Evolutionary conservation across 208 protist genomes (phyloP), one percentile per base, ranked within the genome.

Genomic region (Lotmaria passim): DNA sequence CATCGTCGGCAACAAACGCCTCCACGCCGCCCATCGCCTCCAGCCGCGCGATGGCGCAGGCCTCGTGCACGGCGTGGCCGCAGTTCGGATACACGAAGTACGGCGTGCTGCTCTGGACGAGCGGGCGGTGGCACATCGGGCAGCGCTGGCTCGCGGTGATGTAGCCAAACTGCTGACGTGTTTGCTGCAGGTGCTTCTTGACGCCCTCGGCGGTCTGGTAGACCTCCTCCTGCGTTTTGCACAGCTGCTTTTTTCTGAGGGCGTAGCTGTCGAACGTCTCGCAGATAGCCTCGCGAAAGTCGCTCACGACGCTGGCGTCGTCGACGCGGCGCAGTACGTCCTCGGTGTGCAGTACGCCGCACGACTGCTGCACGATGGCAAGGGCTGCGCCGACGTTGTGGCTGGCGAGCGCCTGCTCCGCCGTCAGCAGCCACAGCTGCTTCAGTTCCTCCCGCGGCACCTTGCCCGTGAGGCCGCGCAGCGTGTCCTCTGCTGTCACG

Each of bases 231-330:
- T 98, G 97, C 28, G 93, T 75, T 19, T 68, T 59, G 59, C 96
- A 87, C 7, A 99, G 79, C 14, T 83, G 47, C 8, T 81, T 76
- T 26, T 98, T 98, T 33, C 93, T 72, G 14, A 73, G 21, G 36
- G 96, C 91, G 75, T 98, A 98, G 11, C 78, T 71, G 60, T 98
- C 87, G 7, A 99, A 81, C 26, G 88, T 87, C 17, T 81, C 74
- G 66, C 93, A 97, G 68, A 99, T 98, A 15, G 91, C 83, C 4
- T 96, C 89, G 76, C 98, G 98, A 57, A 99, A 98, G 23, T 98
- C 84, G 46, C 98, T 87, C 31, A 99, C 95, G 4, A 91, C 73
- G 7, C 78, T 83, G 71, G 96, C 97, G 59, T 99, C 94, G 14
- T 90, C 81, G 61, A 99, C 96, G 64, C 93, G 90, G 21, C 85